Percentiles rank a stretch among this genome's conserved stretches.
Evolutionary conservation across 2,329 filamentous ascomycete species (phyloP).

Genomic region (Fusarium abutilonis): DNA sequence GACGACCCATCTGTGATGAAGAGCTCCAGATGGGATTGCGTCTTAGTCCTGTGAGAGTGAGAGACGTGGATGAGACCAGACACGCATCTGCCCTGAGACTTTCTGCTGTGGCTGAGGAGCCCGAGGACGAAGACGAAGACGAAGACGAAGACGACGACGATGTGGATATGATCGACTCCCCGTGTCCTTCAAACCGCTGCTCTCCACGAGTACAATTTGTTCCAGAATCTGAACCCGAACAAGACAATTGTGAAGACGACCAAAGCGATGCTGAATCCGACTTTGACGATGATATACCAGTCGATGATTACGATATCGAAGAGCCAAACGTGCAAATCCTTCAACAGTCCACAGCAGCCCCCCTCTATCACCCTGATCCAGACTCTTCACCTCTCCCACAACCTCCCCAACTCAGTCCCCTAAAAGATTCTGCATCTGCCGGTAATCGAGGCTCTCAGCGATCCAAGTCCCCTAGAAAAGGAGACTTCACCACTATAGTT

Average conservation of each 20-base stretch:
- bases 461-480: conserved; percentile 46
- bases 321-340: conserved; percentile 59
- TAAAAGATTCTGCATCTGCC: conserved; percentile 62
- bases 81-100: conserved; percentile 53
- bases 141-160: conserved; percentile 38
- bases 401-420: conserved; percentile 60
- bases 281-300: conserved; percentile 57
- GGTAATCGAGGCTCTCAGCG: conserved; percentile 57
- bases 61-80: conserved; percentile 60
- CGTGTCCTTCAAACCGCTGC: conserved; percentile 41
- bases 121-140: conserved; percentile 48
- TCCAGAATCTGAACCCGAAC: conserved; percentile 40
- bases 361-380: conserved; percentile 41
- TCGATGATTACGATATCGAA: conserved; percentile 55
- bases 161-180: conserved; percentile 40
- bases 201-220: conserved; percentile 29
- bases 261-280: conserved; percentile 54
- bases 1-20: conserved; percentile 74
- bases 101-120: conserved; percentile 60
- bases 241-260: conserved; percentile 43
- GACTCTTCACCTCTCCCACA: conserved; percentile 59
- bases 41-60: conserved; percentile 67
- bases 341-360: conserved; percentile 54
- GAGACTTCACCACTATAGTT: conserved; percentile 57
- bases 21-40: conserved; percentile 75